Base-by-base conservation (phyloP, 306 rosid genomes). In the Cicer chorassanicum region DNA sequence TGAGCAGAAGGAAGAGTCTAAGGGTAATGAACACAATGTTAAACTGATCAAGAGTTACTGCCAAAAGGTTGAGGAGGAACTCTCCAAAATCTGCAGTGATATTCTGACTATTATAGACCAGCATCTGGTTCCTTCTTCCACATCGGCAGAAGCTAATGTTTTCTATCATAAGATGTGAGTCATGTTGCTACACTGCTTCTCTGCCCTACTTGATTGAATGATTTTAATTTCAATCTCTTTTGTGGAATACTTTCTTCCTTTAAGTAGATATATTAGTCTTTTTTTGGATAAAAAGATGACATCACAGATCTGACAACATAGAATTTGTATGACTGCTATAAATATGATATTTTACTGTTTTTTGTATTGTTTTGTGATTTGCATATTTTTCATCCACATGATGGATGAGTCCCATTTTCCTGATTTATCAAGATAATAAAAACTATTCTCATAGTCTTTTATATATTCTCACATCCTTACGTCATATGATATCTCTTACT, bases 101-200 rank as follows among this genome's bases (percentile, higher is more conserved):
- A 91, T 93, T 82, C 90, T 93, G 64, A 75, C 88, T 14, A 89
- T 89, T 70, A 93, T 93, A 34, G 98, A 93, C 80, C 59, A 86
- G 79, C 97, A 93, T 44, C 85, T 93, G 61, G 81, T 93, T 65
- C 96, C 97, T 14, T 84, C 98, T 83, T 88, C 98, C 65, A 50
- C 79, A 64, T 86, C 98, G 1, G 92, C 96, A 39, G 98, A 93
- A 84, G 96, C 97, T 76, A 89, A 90, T 21, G 98, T 93, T 79
- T 93, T 93, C 84, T 93, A 93, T 81, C 90, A 90, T 91, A 93
- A 93, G 78, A 93, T 93, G 98, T 93, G 86, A 88, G 97, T 81
- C 78, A 56, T 54, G 18, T 72, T 83, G 39, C 50, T 9, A 53
- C 50, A 9, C 50, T 24, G 53, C 36, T 71, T 15, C 24, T 34